Percentiles rank a stretch among this genome's conserved stretches.
Conservation (phyloP, 1,284 basidiomycete genomes). For the Sanghuangporus baumii region DNA sequence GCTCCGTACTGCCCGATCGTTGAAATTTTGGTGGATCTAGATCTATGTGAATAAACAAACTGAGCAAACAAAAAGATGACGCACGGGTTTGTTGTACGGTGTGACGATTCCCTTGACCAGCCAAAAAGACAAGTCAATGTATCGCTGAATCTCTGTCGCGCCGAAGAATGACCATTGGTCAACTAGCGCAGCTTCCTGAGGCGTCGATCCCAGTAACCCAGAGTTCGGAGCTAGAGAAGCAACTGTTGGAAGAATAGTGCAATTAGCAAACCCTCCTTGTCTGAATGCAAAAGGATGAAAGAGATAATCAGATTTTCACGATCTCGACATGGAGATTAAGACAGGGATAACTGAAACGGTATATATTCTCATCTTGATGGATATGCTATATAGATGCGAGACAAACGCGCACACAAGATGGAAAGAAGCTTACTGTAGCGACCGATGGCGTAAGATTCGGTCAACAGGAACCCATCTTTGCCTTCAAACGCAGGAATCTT, state of each 20-base stretch:
- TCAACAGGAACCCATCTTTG: constrained; percentile 74
- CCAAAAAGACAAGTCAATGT: constrained; percentile 26
- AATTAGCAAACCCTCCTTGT: constrained; percentile 16
- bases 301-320: constrained; percentile 33
- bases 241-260: constrained; percentile 45
- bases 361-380: constrained; percentile 33
- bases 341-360: constrained; percentile 57
- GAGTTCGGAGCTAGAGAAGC: constrained; percentile 65
- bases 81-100: constrained; percentile 62
- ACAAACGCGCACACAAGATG: constrained; percentile 21
- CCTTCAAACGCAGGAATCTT: constrained; percentile 83
- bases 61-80: constrained; percentile 22
- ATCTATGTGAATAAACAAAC: background rate
- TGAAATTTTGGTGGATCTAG: constrained; percentile 51
- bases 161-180: constrained; percentile 65
- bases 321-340: constrained; percentile 60
- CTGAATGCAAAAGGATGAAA: background rate
- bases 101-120: constrained; percentile 39
- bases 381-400: constrained; percentile 25
- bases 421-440: constrained; percentile 73
- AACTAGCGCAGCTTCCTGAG: constrained; percentile 54
- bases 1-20: constrained; percentile 49
- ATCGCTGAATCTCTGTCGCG: constrained; percentile 47
- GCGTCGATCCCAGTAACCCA: constrained; percentile 51
- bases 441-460: constrained; percentile 79